phyloP scores from a whole-genome alignment of 345 rosid genomes.

The Pistacia atlantica region DNA sequence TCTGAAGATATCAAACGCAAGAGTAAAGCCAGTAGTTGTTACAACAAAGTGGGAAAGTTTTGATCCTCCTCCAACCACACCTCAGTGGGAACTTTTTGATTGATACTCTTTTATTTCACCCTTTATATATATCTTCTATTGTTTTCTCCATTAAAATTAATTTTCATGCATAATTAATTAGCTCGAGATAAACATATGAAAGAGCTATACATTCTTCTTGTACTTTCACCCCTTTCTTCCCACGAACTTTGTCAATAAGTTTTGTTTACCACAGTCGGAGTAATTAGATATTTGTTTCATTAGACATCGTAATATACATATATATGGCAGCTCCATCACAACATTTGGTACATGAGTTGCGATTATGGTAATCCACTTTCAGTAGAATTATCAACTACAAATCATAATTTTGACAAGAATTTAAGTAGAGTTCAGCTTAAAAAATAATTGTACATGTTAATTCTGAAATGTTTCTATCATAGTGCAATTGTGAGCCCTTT shows the following conservation, averaged over 20 bases:
- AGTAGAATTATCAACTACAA: no score
- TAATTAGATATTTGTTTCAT: no score
- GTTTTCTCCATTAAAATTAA: background rate
- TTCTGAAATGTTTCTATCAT: no score
- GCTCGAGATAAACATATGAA: conserved; percentile 6
- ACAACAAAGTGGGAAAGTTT: conserved; percentile 52
- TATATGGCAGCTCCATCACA: no score
- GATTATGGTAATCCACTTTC: no score
- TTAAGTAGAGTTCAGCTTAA: no score
- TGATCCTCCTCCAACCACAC: conserved; percentile 32
- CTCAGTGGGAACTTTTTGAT: conserved; percentile 49
- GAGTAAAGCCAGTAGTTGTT: conserved; percentile 32
- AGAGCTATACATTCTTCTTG: conserved; percentile 8
- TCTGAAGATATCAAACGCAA: conserved; percentile 41
- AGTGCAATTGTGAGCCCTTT: no score
- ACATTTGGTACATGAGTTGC: no score
- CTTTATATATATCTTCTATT: background rate
- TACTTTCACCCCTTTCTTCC: background rate
- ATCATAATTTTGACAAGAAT: no score
- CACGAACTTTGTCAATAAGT: conserved; percentile 2
- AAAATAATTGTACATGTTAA: no score
- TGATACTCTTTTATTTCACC: conserved; percentile 13
- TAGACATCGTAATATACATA: no score
- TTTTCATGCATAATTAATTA: background rate
- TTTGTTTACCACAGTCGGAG: background rate